Evolutionary conservation across 805 yeast species (phyloP), one percentile per base, ranked within the genome.

Genomic region (Candida multigemmis): DNA sequence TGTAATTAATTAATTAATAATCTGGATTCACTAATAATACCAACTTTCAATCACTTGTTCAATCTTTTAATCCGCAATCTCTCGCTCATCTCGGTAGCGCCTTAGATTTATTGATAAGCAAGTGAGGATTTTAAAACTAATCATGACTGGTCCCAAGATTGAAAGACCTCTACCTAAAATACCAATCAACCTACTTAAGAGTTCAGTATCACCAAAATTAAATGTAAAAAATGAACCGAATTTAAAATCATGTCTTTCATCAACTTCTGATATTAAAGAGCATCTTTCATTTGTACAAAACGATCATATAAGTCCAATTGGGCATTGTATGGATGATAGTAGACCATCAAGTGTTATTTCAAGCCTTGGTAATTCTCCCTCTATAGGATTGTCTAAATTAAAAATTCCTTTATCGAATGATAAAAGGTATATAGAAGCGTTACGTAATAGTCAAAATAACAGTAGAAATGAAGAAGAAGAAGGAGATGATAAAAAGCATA

Each of bases 221-320:
- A 29, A 35, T 5, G 42, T 41, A 3, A 37, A 36, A 19, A 32
- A 34, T 14, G 45, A 41, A 22, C 38, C 42, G 4, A 33, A 30
- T 24, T 34, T 43, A 16, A 40, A 38, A 19, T 41, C 46, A 12
- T 43, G 48, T 26, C 28, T 43, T 9, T 24, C 34, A 11, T 21
- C 27, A 5, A n/a, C 6, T 21, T 6, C 6, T 21, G 6, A 10
- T 11, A 17, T 19, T 16, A 34, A 30, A 16, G 42, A 40, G 29
- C 42, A 42, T n/a, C 32, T 26, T 16, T 38, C 38, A 22, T 19
- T 32, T 11, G 21, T 39, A 7, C 27, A 30, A 6, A 23, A 29
- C 5, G 48, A 43, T 28, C 25, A 19, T 14, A 33, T 40, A 14
- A 36, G 42, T 22, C 48, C 48, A 2, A 43, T 30, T 17, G 37